Evolutionary conservation across 2,329 filamentous ascomycete genomes (phyloP).

Genomic region (Mycosphaerelloides madeirae): DNA sequence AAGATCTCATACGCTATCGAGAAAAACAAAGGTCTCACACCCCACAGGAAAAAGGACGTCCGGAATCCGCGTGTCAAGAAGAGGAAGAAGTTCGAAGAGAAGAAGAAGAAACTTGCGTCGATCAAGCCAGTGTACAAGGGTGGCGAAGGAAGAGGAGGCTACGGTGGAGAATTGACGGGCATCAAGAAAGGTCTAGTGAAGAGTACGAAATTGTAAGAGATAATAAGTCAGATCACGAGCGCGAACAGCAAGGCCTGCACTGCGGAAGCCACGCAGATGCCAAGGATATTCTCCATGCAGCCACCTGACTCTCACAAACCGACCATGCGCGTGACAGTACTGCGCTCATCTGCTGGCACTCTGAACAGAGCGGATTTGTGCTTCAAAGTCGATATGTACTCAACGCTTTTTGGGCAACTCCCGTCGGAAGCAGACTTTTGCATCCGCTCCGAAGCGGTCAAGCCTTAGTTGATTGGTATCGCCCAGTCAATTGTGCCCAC

Average conservation of each 20-base stretch:
- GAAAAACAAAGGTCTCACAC: constrained; percentile 94
- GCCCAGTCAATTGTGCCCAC: constrained; percentile 7
- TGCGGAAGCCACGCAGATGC: neutral
- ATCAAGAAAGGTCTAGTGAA: constrained; percentile 92
- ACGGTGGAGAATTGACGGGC: constrained; percentile 87
- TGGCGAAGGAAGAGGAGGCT: constrained; percentile 76
- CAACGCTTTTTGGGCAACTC: too few relatives aligned
- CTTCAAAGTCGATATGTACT: too few relatives aligned
- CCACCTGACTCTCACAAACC: neutral
- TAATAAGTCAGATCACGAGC: neutral
- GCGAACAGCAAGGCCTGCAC: neutral
- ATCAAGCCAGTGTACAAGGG: constrained; percentile 83
- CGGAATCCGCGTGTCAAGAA: constrained; percentile 97
- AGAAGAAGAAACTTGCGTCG: constrained; percentile 92
- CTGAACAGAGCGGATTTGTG: too few relatives aligned
- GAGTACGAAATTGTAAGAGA: constrained; percentile 74
- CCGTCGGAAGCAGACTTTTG: too few relatives aligned
- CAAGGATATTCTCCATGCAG: neutral
- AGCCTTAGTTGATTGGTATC: neutral
- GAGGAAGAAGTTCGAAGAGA: constrained; percentile 90
- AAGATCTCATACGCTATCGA: constrained; percentile 90
- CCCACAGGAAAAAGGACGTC: constrained; percentile 87
- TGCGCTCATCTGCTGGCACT: neutral
- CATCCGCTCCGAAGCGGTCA: neutral
- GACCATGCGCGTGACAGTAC: too few relatives aligned